Conservation (phyloP, 1,284 basidiomycete genomes). For the Caloboletus firmus region DNA sequence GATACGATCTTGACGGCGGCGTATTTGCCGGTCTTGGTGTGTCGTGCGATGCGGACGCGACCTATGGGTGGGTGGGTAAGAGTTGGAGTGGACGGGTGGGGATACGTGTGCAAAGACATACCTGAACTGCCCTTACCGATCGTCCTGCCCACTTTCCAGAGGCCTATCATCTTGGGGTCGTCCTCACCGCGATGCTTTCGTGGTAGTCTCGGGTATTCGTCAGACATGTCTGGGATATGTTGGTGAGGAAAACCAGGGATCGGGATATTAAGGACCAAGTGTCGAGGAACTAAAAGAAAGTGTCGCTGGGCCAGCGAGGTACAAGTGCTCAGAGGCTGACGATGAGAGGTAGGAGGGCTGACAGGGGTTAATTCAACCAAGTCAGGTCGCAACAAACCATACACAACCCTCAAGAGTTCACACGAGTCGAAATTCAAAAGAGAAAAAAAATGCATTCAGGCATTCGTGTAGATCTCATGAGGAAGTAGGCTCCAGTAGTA, state of each 20-base stretch:
- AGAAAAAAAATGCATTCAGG: constrained; percentile 4
- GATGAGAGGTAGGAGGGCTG: constrained; percentile 5
- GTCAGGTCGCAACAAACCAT: constrained; percentile 5
- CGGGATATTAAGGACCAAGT: background rate
- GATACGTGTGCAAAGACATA: constrained; percentile 31
- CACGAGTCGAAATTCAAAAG: background rate
- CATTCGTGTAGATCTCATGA: constrained; percentile 24
- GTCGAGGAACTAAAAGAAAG: background rate
- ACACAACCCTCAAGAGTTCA: background rate
- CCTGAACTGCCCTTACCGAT: constrained; percentile 92
- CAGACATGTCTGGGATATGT: constrained; percentile 22
- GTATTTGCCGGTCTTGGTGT: constrained; percentile 84
- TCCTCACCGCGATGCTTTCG: constrained; percentile 40
- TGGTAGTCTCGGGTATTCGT: constrained; percentile 35
- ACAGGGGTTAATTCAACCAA: constrained; percentile 25
- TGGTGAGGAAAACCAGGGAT: background rate
- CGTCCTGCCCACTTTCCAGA: constrained; percentile 92
- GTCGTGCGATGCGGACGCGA: constrained; percentile 88
- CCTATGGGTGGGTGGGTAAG: constrained; percentile 48
- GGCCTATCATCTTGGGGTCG: constrained; percentile 81
- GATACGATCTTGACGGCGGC: constrained; percentile 98
- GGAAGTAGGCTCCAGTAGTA: constrained; percentile 8
- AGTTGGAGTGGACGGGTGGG: background rate
- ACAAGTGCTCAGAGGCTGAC: constrained; percentile 21
- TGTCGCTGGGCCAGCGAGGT: background rate